These are phyloP conservation scores for Trametes sanguinea DNA, from an alignment of 768 basidiomycete species.

Conservation along the genomic window DNA sequence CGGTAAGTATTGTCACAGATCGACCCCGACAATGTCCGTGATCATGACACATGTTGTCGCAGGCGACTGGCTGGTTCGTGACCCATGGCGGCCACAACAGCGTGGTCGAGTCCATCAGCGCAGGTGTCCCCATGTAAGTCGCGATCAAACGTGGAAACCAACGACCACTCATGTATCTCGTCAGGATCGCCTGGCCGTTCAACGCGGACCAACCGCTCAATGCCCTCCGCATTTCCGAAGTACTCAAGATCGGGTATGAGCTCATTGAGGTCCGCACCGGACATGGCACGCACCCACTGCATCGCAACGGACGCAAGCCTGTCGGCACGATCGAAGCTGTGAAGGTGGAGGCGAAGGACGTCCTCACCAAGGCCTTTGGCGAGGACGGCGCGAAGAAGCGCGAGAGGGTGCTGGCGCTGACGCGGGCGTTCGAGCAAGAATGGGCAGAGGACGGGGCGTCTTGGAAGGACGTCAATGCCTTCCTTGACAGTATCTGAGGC, in stretches of 20 bases:
- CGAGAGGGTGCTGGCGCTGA: not conserved
- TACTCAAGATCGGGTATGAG: not conserved
- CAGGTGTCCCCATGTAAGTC: constrained; percentile 10
- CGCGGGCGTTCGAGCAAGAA: not conserved
- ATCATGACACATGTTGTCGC: too few species aligned
- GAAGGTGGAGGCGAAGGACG: constrained; percentile 11
- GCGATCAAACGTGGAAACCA: not conserved
- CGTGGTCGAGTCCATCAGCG: constrained; percentile 5
- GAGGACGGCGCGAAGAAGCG: constrained; percentile 24
- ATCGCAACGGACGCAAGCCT: constrained; percentile 19
- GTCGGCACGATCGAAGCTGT: constrained; percentile 22
- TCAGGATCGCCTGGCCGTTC: constrained; percentile 12
- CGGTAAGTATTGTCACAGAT: not conserved
- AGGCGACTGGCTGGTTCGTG: constrained; percentile 16
- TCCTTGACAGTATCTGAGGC: constrained; percentile 1
- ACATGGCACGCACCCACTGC: constrained; percentile 14
- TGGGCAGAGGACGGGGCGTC: constrained; percentile 9
- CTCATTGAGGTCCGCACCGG: constrained; percentile 15
- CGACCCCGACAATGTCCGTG: too few species aligned
- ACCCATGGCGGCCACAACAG: constrained; percentile 15
- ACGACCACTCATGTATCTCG: not conserved
- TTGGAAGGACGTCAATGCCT: not conserved
- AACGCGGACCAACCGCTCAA: constrained; percentile 13
- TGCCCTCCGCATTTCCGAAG: constrained; percentile 8
- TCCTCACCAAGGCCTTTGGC: constrained; percentile 22